Percentiles rank a stretch among this genome's conserved stretches.
Conservation (phyloP, 108 stramenopile species). For the Skeletonema potamos region DNA sequence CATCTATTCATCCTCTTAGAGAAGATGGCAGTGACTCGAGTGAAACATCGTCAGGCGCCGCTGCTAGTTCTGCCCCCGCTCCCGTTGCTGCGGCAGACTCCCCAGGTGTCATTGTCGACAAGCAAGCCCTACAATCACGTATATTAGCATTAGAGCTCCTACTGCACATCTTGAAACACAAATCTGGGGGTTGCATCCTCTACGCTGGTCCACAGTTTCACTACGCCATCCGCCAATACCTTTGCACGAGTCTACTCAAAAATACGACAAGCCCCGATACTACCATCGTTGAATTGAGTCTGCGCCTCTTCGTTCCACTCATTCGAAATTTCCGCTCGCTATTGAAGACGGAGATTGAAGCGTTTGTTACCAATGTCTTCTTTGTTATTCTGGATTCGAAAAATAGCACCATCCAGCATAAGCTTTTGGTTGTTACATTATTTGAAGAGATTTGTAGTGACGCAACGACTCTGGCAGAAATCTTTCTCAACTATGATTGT, state of each 20-base stretch:
- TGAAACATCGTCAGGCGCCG: constrained; percentile 3
- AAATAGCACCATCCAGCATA: constrained; percentile 93
- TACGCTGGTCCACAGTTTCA: constrained; percentile 82
- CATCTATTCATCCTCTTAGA: background rate
- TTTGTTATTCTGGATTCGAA: constrained; percentile 94
- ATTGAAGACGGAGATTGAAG: constrained; percentile 94
- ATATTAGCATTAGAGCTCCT: constrained; percentile 94
- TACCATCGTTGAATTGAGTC: constrained; percentile 85
- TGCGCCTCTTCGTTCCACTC: constrained; percentile 93
- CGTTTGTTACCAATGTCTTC: constrained; percentile 98
- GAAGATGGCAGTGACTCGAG: background rate
- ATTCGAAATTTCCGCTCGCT: constrained; percentile 88
- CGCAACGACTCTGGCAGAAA: constrained; percentile 85
- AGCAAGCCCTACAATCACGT: constrained; percentile 85
- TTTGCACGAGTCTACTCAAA: constrained; percentile 91
- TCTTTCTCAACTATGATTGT: constrained; percentile 99
- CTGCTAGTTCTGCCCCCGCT: background rate
- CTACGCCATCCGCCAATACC: constrained; percentile 88
- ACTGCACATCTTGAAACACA: constrained; percentile 79
- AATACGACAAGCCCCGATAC: constrained; percentile 91
- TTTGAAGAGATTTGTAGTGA: constrained; percentile 91
- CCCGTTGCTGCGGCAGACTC: constrained; percentile 11
- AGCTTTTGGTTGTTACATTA: constrained; percentile 88
- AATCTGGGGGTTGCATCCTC: constrained; percentile 65
- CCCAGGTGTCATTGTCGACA: constrained; percentile 37